Base-by-base conservation (phyloP, 1,139 yeast genomes). In the Geotrichum histeridarum region DNA sequence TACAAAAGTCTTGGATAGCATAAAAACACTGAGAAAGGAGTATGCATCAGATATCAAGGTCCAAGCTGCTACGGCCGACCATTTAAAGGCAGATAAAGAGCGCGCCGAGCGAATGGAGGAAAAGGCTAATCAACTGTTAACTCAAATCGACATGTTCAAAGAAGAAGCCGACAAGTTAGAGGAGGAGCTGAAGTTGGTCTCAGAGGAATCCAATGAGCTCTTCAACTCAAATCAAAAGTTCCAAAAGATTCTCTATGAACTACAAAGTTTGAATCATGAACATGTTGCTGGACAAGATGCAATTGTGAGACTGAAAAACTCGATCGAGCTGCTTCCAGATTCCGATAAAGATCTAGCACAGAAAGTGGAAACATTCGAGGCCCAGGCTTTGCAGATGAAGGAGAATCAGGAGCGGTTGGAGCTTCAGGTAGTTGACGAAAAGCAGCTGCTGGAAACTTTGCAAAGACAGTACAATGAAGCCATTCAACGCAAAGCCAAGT, bases 1-100 rank as follows among this genome's bases (percentile, higher is more conserved):
- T 64, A 90, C 97, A 1, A 91, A 88, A 66, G 96, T 95, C 0
- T 73, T 93, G 48, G 97, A 91, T 56, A 82, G 80, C 57, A 77
- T 94, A 64, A 91, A 90, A 67, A 68, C 69, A 0, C 80, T 90
- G 48, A 80, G 88, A 56, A 91, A 90, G 64, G 95, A 89, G 52
- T 81, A 89, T 80, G 72, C 82, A 5, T 74, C 77, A 1, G 94
- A 89, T 57, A 85, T 88, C 49, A 86, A 85, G 64, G 68, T 91
- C 18, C 76, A 89, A 50, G 84, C 85, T 59, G 90, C 87, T 63
- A 81, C 86, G 33, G 95, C 88, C 0, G 83, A 82, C 54, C 94
- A 88, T 67, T 72, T 89, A 57, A 79, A 81, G 61, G 73, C 78
- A 12, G 97, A 93, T 65, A 83, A 81, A 63, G 84, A 81, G 37